Conservation (phyloP, 2,329 filamentous ascomycete species). For the Moelleriella libera region DNA sequence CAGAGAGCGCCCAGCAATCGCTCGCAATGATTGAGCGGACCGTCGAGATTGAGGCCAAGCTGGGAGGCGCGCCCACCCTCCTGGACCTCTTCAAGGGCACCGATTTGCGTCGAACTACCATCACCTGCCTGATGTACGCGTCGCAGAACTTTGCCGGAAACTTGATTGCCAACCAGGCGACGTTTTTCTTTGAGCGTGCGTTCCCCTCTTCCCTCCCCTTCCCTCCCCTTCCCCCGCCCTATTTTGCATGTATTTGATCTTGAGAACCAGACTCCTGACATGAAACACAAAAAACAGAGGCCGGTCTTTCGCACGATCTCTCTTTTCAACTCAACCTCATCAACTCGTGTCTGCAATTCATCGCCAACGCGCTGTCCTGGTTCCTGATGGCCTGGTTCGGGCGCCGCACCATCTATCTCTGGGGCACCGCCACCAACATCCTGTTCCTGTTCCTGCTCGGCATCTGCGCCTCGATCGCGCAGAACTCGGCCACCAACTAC, state of each 20-base stretch:
- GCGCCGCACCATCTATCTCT: constrained; percentile 24
- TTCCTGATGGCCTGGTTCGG: constrained; percentile 21
- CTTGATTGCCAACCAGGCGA: constrained; percentile 46
- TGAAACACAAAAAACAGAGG: constrained; percentile 1
- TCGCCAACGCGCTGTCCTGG: constrained; percentile 21
- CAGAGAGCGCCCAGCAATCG: constrained; percentile 16
- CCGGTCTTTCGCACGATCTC: constrained; percentile 7
- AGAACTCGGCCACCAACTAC: constrained; percentile 19
- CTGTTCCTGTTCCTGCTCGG: constrained; percentile 20
- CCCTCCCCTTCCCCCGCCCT: not conserved
- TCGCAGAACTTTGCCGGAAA: constrained; percentile 47
- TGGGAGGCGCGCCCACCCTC: constrained; percentile 23
- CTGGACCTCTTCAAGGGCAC: constrained; percentile 39
- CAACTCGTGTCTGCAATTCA: constrained; percentile 14
- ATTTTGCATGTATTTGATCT: not conserved
- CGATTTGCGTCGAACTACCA: constrained; percentile 37
- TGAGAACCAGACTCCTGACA: not conserved
- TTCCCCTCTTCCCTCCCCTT: constrained; percentile 1
- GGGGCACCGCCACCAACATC: constrained; percentile 18
- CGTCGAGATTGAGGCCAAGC: constrained; percentile 34
- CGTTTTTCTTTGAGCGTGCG: constrained; percentile 38
- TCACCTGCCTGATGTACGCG: constrained; percentile 42
- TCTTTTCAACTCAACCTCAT: constrained; percentile 13
- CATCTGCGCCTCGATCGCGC: constrained; percentile 17
- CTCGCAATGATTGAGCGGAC: constrained; percentile 44